Conservation (phyloP, 164 flowering plant genomes). For the Protea cynaroides region DNA sequence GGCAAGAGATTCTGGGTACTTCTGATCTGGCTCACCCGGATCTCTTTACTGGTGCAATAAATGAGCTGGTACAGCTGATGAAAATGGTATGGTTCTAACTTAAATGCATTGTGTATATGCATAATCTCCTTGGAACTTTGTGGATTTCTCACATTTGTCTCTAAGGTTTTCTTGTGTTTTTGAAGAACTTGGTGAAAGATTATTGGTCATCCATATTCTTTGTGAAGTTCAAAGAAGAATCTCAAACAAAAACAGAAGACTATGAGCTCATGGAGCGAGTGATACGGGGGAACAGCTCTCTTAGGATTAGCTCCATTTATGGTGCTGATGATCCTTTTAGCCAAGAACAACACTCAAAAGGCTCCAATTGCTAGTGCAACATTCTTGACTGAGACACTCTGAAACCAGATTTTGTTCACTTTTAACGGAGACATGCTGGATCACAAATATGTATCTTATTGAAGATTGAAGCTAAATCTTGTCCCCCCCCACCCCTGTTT, state of each 20-base stretch:
- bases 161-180: slow-evolving; percentile 2
- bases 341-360: slow-evolving; percentile 44
- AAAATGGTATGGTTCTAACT: slow-evolving; percentile 41
- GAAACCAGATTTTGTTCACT: neutral
- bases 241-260: slow-evolving; percentile 20
- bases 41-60: slow-evolving; percentile 53
- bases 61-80: slow-evolving; percentile 72
- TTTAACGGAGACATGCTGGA: neutral
- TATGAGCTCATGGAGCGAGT: slow-evolving; percentile 36
- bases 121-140: neutral
- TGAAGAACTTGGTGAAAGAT: slow-evolving; percentile 70
- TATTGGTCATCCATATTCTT: slow-evolving; percentile 81
- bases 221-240: slow-evolving; percentile 63
- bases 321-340: slow-evolving; percentile 71
- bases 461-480: too few relatives aligned
- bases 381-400: slow-evolving; percentile 15
- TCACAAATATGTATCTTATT: too few relatives aligned
- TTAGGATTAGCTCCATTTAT: slow-evolving; percentile 58
- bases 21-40: slow-evolving; percentile 52
- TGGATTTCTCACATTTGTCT: neutral
- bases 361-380: slow-evolving; percentile 15
- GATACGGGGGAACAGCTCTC: slow-evolving; percentile 49
- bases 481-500: too few relatives aligned
- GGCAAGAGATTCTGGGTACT: slow-evolving; percentile 64
- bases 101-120: neutral